Percentiles rank a stretch among this genome's conserved stretches.
phyloP scores from a whole-genome alignment of 345 rosid genomes.

The Camelina neglecta region DNA sequence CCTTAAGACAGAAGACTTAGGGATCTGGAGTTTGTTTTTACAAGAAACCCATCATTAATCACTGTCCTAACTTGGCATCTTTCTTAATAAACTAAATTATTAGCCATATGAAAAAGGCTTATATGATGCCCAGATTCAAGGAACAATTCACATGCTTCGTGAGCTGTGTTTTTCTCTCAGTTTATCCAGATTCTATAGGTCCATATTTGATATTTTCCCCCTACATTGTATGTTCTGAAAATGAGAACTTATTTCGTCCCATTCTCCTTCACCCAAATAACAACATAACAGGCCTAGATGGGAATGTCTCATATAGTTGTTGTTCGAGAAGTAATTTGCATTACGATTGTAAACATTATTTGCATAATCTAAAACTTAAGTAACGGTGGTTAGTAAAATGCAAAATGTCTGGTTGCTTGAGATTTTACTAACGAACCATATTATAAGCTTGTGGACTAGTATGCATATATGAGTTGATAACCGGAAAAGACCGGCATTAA shows the following conservation, averaged over 20 bases:
- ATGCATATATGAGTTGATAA: neutral
- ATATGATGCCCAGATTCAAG: slow-evolving; percentile 40
- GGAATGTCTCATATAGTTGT: too few species aligned
- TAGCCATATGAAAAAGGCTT: slow-evolving; percentile 35
- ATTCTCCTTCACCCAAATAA: slow-evolving; percentile 4
- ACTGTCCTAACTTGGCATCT: slow-evolving; percentile 38
- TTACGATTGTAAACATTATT: too few species aligned
- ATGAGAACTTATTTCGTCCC: too few species aligned
- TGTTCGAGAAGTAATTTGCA: too few species aligned
- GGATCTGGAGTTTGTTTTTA: slow-evolving; percentile 40
- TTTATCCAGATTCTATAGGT: slow-evolving; percentile 31
- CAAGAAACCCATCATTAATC: slow-evolving; percentile 39
- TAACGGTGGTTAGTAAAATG: neutral
- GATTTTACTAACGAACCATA: neutral
- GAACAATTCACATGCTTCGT: slow-evolving; percentile 43
- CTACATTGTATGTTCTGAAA: neutral
- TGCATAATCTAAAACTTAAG: neutral
- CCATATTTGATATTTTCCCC: neutral
- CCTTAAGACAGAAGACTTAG: slow-evolving; percentile 45
- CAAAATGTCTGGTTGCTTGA: neutral
- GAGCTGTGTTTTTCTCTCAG: slow-evolving; percentile 39
- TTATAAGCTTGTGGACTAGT: slow-evolving; percentile 1
- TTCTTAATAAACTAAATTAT: slow-evolving; percentile 14
- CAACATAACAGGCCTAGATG: neutral
- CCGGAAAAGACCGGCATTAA: neutral